Conservation (phyloP, 768 basidiomycete genomes). For the Sistotremastrum niveocremeum region DNA sequence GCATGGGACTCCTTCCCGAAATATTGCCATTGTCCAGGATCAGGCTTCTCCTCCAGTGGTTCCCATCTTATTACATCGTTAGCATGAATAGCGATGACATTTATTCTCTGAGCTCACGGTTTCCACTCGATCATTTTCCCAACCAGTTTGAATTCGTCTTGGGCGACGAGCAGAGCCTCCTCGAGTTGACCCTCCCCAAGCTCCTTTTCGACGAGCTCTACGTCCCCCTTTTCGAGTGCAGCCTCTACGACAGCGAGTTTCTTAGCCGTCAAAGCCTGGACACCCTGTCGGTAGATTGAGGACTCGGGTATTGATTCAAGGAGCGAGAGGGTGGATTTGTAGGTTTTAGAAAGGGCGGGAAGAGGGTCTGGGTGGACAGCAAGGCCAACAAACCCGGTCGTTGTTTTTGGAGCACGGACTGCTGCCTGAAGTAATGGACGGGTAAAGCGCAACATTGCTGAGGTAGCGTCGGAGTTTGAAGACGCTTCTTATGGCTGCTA, state of each 20-base stretch:
- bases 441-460: slow-evolving; percentile 61
- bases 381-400: slow-evolving; percentile 83
- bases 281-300: slow-evolving; percentile 82
- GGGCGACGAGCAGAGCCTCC: slow-evolving; percentile 67
- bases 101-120: slow-evolving; percentile 52
- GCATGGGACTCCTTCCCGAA: slow-evolving; percentile 29
- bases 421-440: slow-evolving; percentile 53
- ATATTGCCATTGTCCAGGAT: slow-evolving; percentile 81
- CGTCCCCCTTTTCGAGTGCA: slow-evolving; percentile 40
- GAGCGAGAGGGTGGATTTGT: slow-evolving; percentile 59
- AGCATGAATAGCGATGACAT: neutral
- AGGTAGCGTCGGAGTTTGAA: slow-evolving; percentile 3
- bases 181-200: slow-evolving; percentile 82
- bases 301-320: slow-evolving; percentile 63
- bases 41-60: slow-evolving; percentile 67
- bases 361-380: slow-evolving; percentile 75
- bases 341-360: slow-evolving; percentile 60
- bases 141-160: slow-evolving; percentile 66
- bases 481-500: no score
- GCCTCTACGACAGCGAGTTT: slow-evolving; percentile 62
- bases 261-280: slow-evolving; percentile 70
- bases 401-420: slow-evolving; percentile 34
- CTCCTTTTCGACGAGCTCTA: slow-evolving; percentile 54
- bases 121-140: slow-evolving; percentile 91
- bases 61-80: slow-evolving; percentile 55